These are phyloP conservation scores for Cercospora sojina DNA, from an alignment of 2,329 filamentous ascomycete species.

Conservation along the genomic window DNA sequence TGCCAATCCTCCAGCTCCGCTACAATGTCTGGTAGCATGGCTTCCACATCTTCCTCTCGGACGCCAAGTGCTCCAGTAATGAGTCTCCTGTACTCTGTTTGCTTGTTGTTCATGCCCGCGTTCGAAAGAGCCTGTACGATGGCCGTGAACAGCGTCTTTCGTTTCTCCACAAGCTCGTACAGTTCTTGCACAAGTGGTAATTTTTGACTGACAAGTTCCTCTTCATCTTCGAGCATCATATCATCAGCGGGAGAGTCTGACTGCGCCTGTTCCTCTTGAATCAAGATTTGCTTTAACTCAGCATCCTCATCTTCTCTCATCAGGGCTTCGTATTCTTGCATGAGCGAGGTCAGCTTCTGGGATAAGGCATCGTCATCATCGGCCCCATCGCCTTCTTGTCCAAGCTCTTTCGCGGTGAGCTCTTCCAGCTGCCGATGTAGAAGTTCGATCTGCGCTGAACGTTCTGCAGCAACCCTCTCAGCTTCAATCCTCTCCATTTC, in stretches of 20 bases:
- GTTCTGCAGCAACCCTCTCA: slow-evolving; percentile 54
- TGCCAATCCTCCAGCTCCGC: slow-evolving; percentile 44
- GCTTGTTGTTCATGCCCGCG: slow-evolving; percentile 67
- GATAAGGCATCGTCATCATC: slow-evolving; percentile 42
- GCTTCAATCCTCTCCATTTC: slow-evolving; percentile 53
- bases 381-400: slow-evolving; percentile 42
- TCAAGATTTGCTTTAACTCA: slow-evolving; percentile 40
- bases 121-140: slow-evolving; percentile 68
- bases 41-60: slow-evolving; percentile 67
- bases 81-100: slow-evolving; percentile 69
- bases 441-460: slow-evolving; percentile 64
- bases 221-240: slow-evolving; percentile 27
- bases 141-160: slow-evolving; percentile 62
- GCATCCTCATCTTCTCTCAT: slow-evolving; percentile 47
- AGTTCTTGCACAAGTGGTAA: slow-evolving; percentile 60
- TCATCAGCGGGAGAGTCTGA: slow-evolving; percentile 20
- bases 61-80: slow-evolving; percentile 67
- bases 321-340: slow-evolving; percentile 44
- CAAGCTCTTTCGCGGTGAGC: slow-evolving; percentile 53
- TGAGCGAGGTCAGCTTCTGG: slow-evolving; percentile 39
- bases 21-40: slow-evolving; percentile 54
- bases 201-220: slow-evolving; percentile 54
- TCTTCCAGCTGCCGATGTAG: slow-evolving; percentile 57
- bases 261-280: slow-evolving; percentile 37
- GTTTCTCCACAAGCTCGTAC: slow-evolving; percentile 54